Conservation (phyloP, 2,329 filamentous ascomycete genomes). For the Aspergillus luchuensis region DNA sequence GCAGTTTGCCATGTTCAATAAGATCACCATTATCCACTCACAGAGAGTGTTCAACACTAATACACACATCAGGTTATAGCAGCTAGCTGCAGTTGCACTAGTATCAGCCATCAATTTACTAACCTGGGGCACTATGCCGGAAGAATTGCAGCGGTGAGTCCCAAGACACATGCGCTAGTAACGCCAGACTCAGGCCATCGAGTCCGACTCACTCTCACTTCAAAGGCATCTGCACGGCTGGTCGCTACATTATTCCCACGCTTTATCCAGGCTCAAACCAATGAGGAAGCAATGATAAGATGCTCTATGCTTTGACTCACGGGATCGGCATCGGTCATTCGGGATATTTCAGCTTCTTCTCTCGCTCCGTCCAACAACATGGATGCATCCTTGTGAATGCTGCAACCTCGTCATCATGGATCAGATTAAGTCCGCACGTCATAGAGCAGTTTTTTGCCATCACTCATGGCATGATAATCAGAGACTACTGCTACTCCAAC, state of each 20-base stretch:
- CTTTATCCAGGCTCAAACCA: neutral
- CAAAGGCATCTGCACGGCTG: neutral
- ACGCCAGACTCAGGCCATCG: neutral
- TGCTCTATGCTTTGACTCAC: neutral
- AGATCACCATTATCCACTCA: neutral
- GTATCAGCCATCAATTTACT: neutral
- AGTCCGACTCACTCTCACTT: neutral
- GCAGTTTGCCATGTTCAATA: neutral
- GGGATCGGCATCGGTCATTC: neutral
- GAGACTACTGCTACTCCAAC: neutral
- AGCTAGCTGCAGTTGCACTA: too few species aligned
- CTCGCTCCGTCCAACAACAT: neutral
- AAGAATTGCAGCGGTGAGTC: neutral
- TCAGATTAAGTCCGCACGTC: neutral
- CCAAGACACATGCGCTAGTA: neutral
- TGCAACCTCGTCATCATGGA: neutral
- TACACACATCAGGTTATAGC: neutral
- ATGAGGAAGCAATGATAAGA: slow-evolving; percentile 3
- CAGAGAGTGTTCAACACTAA: neutral
- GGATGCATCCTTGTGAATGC: neutral
- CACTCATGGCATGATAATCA: slow-evolving; percentile 2
- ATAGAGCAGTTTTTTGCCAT: neutral
- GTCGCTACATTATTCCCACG: neutral
- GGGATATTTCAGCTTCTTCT: neutral
- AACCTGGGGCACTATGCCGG: neutral